phyloP scores from a whole-genome alignment of 2,329 filamentous ascomycete genomes.

The Chaetomium sp. region DNA sequence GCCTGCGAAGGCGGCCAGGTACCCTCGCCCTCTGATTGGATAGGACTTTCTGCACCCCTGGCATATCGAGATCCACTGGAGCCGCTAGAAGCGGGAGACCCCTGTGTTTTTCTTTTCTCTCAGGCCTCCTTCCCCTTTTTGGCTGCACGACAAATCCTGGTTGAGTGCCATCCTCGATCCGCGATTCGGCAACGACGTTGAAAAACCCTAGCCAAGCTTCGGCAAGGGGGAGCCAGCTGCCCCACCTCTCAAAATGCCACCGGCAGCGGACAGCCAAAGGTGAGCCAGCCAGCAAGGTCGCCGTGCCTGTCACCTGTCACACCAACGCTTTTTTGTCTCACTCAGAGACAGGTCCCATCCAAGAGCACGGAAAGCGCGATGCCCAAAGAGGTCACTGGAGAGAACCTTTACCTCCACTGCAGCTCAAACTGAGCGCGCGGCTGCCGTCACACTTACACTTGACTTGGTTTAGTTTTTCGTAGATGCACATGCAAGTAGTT shows the following conservation, averaged over 20 bases:
- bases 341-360: constrained; percentile 13
- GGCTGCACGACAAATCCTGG: not conserved
- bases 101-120: constrained; percentile 17
- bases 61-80: constrained; percentile 10
- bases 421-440: constrained; percentile 22
- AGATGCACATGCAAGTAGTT: not conserved
- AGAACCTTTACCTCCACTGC: constrained; percentile 1
- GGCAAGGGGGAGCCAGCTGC: constrained; percentile 10
- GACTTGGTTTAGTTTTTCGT: no score
- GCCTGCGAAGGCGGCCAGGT: constrained; percentile 27
- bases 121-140: constrained; percentile 21
- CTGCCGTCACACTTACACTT: constrained; percentile 10
- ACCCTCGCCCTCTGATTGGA: constrained; percentile 28
- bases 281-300: not conserved
- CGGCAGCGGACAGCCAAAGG: constrained; percentile 8
- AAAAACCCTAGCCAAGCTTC: not conserved
- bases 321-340: constrained; percentile 23
- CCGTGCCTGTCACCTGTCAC: constrained; percentile 19
- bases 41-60: constrained; percentile 19
- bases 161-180: constrained; percentile 7
- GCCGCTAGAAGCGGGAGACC: constrained; percentile 13
- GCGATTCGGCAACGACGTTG: constrained; percentile 16
- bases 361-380: constrained; percentile 3
- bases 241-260: constrained; percentile 20
- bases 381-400: not conserved